Conservation (phyloP, 768 basidiomycete species). For the Filobasidium wieringae region DNA sequence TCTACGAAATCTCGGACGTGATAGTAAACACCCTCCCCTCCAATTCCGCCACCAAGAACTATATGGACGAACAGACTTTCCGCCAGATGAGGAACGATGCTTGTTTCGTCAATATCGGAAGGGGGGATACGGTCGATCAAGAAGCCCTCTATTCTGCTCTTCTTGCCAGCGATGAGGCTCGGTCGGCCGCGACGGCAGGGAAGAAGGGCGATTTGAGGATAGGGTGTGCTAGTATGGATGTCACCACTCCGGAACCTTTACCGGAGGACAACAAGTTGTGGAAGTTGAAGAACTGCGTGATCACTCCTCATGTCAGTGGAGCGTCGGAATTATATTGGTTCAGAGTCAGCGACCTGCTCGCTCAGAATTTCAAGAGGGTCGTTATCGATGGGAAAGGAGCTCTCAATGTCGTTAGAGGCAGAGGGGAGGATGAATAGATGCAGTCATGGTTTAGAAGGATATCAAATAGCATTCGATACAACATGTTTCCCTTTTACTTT, state of each 20-base stretch:
- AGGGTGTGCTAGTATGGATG: conserved; percentile 29
- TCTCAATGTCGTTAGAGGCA: conserved; percentile 18
- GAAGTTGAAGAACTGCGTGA: conserved; percentile 32
- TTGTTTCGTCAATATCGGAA: conserved; percentile 39
- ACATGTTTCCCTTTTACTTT: no score
- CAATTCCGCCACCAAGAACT: not conserved
- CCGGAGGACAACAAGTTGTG: conserved; percentile 33
- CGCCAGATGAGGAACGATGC: conserved; percentile 27
- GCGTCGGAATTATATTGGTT: conserved; percentile 31
- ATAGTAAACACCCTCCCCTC: conserved; percentile 19
- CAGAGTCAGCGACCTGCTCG: conserved; percentile 32
- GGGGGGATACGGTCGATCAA: conserved; percentile 30
- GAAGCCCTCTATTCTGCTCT: conserved; percentile 10
- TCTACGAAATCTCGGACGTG: conserved; percentile 15
- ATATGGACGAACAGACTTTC: conserved; percentile 15
- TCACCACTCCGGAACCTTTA: conserved; percentile 41
- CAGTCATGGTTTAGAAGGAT: no score
- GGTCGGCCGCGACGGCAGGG: not conserved
- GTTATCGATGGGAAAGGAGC: conserved; percentile 22
- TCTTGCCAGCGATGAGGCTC: not conserved
- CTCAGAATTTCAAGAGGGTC: conserved; percentile 31
- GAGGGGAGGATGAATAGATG: conserved; percentile 17
- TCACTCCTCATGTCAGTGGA: conserved; percentile 39
- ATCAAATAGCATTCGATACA: no score
- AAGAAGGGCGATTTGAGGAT: conserved; percentile 10